Base-by-base conservation (phyloP, 2,329 filamentous ascomycete genomes). In the Epichloe glyceriae region DNA sequence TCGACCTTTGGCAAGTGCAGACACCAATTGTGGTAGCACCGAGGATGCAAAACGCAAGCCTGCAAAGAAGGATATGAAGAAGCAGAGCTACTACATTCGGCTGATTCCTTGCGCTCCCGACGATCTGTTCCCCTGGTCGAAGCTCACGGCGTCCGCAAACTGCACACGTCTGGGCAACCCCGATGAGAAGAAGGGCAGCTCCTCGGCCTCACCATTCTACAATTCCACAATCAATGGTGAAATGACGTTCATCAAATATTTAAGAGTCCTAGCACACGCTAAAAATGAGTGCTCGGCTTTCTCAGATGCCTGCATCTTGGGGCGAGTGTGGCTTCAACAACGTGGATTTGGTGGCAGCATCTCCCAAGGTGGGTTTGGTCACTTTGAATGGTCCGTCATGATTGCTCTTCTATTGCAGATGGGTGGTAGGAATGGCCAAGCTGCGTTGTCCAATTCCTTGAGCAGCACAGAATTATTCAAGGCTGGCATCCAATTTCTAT, bases 391-490 rank as follows among this genome's bases (percentile, higher is more conserved):
- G 88, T 78, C 86, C 0, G 71, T 80, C n/a, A 70, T 93, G 46
- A 78, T 90, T 62, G 87, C 90, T 34, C 72, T 95, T 14, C 71
- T 97, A 2, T 73, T 97, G 41, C 82, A 88, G 64, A 80, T 79
- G n/a, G 87, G 87, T 26, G 85, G 83, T 6, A 77, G 80, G 6
- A 83, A 83, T 53, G 85, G 86, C 2, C 78, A 82, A 55, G 76
- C 85, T 2, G 70, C 87, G 5, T 74, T 97, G 15, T 88, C 89
- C 5, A 74, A 80, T 5, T 87, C 87, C 7, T 85, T 95, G 60
- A 95, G 86, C 70, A 86, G 85, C 66, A 93, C 91, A 22, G 91
- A 97, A 66, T 75, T 97, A 43, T 96, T 98, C 76, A 97, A 96
- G 67, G 90, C 88, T 3, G 82, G 84, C 1, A 71, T 98, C n/a